Conservation (phyloP, 2,329 filamentous ascomycete genomes). For the Fusarium brachygibbosum region DNA sequence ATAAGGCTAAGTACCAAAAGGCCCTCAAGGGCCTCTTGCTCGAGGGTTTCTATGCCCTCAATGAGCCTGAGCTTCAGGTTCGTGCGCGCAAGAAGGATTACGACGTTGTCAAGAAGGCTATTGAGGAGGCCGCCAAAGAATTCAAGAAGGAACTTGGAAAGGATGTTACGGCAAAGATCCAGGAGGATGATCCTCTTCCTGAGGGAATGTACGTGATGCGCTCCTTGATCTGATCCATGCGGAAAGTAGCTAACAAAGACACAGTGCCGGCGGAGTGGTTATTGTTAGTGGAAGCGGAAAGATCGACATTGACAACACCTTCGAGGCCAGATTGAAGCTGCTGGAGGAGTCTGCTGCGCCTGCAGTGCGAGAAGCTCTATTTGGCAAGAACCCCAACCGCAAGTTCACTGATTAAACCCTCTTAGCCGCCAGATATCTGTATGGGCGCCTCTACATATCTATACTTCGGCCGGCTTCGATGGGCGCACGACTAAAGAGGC, state of each 20-base stretch:
- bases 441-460: slow-evolving; percentile 28
- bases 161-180: slow-evolving; percentile 77
- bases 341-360: slow-evolving; percentile 89
- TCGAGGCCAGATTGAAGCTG: slow-evolving; percentile 89
- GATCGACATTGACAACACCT: slow-evolving; percentile 99
- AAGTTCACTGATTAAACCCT: slow-evolving; percentile 87
- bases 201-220: slow-evolving; percentile 80
- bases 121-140: slow-evolving; percentile 80
- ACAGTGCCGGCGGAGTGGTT: slow-evolving; percentile 84
- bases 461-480: slow-evolving; percentile 32
- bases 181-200: slow-evolving; percentile 83
- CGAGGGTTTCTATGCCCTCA: slow-evolving; percentile 89
- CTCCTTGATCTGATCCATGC: neutral
- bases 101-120: slow-evolving; percentile 80
- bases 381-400: slow-evolving; percentile 94
- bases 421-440: slow-evolving; percentile 6
- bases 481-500: slow-evolving; percentile 40
- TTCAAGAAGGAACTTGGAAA: slow-evolving; percentile 84
- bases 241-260: slow-evolving; percentile 42
- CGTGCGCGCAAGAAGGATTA: slow-evolving; percentile 85
- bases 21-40: slow-evolving; percentile 85
- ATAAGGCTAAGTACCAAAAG: slow-evolving; percentile 79
- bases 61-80: slow-evolving; percentile 81
- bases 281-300: slow-evolving; percentile 88
- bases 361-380: slow-evolving; percentile 85